Evolutionary conservation across 1,139 yeast genomes (phyloP).

Genomic region (Pneumocystis canis): DNA sequence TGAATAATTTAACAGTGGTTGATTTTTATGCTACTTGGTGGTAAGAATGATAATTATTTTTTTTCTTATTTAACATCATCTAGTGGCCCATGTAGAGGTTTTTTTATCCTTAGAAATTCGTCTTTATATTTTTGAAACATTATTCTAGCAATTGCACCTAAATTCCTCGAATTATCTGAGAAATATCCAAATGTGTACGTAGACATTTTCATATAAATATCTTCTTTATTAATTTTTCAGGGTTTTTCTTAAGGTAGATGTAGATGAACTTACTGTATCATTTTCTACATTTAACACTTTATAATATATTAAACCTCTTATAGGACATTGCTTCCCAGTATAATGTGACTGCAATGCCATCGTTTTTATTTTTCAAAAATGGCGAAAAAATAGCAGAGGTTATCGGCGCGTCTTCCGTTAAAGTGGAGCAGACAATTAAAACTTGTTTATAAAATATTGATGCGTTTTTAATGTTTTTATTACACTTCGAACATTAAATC

Average conservation of each 20-base stretch:
- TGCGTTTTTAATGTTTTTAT: background rate
- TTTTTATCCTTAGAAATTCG: background rate
- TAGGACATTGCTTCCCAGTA: slow-evolving; percentile 59
- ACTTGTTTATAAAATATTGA: background rate
- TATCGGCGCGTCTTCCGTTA: background rate
- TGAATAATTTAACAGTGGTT: slow-evolving; percentile 53
- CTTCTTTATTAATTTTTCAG: background rate
- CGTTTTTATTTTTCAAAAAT: slow-evolving; percentile 60
- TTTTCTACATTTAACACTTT: background rate
- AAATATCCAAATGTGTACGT: slow-evolving; percentile 40
- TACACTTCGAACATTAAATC: background rate
- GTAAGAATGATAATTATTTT: slow-evolving; percentile 64
- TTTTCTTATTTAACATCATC: background rate
- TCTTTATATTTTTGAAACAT: background rate
- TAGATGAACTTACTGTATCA: slow-evolving; percentile 37
- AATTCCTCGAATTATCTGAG: slow-evolving; percentile 58
- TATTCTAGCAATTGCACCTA: slow-evolving; percentile 62
- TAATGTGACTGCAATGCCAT: slow-evolving; percentile 80
- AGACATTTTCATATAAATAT: background rate
- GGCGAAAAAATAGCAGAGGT: slow-evolving; percentile 51
- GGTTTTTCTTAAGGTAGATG: slow-evolving; percentile 68
- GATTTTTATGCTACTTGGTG: slow-evolving; percentile 96
- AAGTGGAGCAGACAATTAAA: background rate
- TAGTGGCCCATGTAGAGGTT: background rate
- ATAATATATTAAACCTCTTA: slow-evolving; percentile 17